A percentile compares a stretch with the other conserved stretches of the same genome.
Evolutionary conservation across 768 basidiomycete genomes (phyloP).

Genomic region (Tylopilus sp.): DNA sequence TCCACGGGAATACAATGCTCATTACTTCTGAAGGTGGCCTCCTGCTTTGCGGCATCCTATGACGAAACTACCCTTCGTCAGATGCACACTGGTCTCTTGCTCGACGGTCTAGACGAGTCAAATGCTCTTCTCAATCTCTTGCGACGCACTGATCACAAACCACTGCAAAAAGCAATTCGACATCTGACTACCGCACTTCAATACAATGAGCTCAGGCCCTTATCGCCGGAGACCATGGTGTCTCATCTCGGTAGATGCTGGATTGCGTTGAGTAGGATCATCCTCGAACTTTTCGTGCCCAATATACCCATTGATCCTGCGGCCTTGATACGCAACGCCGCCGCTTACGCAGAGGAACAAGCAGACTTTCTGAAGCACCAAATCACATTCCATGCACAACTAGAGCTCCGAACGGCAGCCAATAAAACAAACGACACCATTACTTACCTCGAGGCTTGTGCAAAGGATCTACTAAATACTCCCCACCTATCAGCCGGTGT

Average conservation of each 20-base stretch:
- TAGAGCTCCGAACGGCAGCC: constrained; percentile 58
- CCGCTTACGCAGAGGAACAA: constrained; percentile 43
- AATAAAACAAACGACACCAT: constrained; percentile 50
- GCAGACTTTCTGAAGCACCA: constrained; percentile 42
- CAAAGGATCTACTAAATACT: constrained; percentile 32
- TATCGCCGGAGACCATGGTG: constrained; percentile 25
- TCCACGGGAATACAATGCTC: not conserved
- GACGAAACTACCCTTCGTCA: constrained; percentile 23
- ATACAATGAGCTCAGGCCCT: constrained; percentile 12
- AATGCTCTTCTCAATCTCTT: constrained; percentile 30
- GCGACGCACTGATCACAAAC: constrained; percentile 30
- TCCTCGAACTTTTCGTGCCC: constrained; percentile 76
- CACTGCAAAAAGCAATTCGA: constrained; percentile 34
- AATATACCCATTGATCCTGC: constrained; percentile 86
- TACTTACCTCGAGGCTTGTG: constrained; percentile 38
- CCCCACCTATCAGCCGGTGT: constrained; percentile 22
- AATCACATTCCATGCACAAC: constrained; percentile 47
- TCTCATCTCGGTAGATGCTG: constrained; percentile 47
- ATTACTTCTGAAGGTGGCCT: constrained; percentile 31
- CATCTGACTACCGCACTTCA: constrained; percentile 29
- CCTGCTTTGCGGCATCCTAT: constrained; percentile 43
- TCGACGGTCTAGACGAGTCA: constrained; percentile 19
- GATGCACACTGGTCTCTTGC: constrained; percentile 5
- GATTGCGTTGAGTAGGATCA: constrained; percentile 54
- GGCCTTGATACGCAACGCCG: constrained; percentile 50